Conservation (phyloP, 306 rosid genomes). For the Benincasa hispida region DNA sequence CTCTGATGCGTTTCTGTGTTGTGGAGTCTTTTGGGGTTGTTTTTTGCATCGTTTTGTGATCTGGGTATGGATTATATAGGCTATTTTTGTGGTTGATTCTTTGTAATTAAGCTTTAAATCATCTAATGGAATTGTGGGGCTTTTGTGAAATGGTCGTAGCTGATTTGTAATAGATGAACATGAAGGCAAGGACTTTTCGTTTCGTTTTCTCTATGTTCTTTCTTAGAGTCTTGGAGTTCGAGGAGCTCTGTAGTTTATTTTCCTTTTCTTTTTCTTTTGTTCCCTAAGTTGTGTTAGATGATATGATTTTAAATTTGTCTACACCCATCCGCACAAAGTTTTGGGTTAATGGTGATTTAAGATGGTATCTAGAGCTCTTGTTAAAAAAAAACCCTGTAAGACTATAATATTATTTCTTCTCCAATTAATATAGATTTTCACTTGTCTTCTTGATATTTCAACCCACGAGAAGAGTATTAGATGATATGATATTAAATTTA, state of each 20-base stretch:
- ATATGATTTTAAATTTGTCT: too few species aligned
- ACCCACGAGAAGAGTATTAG: too few species aligned
- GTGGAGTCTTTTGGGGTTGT: background rate
- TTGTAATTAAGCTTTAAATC: background rate
- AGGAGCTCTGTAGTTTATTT: background rate
- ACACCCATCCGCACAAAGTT: too few species aligned
- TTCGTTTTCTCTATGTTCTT: background rate
- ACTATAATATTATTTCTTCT: too few species aligned
- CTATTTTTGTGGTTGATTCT: background rate
- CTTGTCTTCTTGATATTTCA: too few species aligned
- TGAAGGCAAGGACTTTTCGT: background rate
- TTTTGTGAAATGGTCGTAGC: background rate
- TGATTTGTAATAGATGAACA: background rate
- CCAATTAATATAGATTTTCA: too few species aligned
- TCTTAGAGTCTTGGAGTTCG: background rate
- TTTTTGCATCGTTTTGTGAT: background rate
- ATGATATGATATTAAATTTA: too few species aligned
- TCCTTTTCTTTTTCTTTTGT: background rate
- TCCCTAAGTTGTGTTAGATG: too few species aligned
- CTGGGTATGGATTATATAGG: background rate
- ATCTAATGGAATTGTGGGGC: background rate
- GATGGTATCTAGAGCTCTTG: too few species aligned
- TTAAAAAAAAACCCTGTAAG: too few species aligned
- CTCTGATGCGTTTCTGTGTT: background rate
- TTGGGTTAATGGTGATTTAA: too few species aligned